Percentiles rank a stretch among this genome's conserved stretches.
These are phyloP conservation scores for Hibiscus mutabilis DNA, from an alignment of 345 rosid species.

Conservation along the genomic window DNA sequence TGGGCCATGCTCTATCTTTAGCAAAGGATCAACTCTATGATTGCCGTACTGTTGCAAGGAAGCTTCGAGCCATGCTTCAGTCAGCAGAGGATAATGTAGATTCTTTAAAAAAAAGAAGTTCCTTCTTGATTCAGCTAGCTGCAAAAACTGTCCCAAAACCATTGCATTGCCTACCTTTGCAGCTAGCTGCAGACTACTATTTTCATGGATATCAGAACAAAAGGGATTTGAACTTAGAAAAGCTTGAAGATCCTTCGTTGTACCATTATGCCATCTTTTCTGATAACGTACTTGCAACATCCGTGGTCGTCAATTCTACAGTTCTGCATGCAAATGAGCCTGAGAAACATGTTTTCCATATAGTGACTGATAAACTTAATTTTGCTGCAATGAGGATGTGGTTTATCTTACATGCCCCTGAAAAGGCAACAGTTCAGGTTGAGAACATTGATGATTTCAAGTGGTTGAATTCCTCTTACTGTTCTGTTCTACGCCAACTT, in stretches of 20 bases:
- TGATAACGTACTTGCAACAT: slow-evolving; percentile 89
- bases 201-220: slow-evolving; percentile 39
- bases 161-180: slow-evolving; percentile 86
- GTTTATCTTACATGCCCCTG: slow-evolving; percentile 55
- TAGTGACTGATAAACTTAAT: slow-evolving; percentile 86
- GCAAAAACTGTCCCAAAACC: slow-evolving; percentile 89
- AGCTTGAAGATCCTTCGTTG: slow-evolving; percentile 68
- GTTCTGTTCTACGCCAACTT: slow-evolving; percentile 78
- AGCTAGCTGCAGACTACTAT: slow-evolving; percentile 80
- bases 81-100: slow-evolving; percentile 58
- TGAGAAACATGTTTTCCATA: slow-evolving; percentile 81
- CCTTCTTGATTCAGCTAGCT: slow-evolving; percentile 90
- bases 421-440: slow-evolving; percentile 50
- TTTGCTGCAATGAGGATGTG: slow-evolving; percentile 80
- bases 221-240: slow-evolving; percentile 31
- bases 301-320: slow-evolving; percentile 94
- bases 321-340: slow-evolving; percentile 60
- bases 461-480: slow-evolving; percentile 83
- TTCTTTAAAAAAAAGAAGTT: slow-evolving; percentile 66
- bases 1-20: slow-evolving; percentile 77
- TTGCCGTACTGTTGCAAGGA: slow-evolving; percentile 64
- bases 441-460: slow-evolving; percentile 70
- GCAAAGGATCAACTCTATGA: slow-evolving; percentile 82
- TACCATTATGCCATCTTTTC: slow-evolving; percentile 95
- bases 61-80: slow-evolving; percentile 82